Conservation (phyloP, 2,329 filamentous ascomycete species). For the Graphium sp. region DNA sequence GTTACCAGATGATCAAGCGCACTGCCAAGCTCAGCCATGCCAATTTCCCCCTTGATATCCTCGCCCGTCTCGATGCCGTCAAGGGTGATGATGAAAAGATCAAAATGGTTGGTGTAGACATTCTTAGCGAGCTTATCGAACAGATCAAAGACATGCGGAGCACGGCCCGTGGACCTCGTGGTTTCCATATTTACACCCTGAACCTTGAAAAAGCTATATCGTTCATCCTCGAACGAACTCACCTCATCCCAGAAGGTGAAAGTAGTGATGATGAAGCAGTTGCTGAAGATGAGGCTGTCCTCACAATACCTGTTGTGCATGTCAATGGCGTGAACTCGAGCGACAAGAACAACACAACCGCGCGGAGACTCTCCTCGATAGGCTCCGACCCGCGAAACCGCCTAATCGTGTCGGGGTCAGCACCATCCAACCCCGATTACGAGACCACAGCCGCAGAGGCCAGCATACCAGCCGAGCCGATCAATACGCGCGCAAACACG, state of each 20-base stretch:
- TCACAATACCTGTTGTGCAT: slow-evolving; percentile 13
- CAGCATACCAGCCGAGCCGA: slow-evolving; percentile 52
- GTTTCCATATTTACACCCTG: slow-evolving; percentile 95
- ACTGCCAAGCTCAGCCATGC: slow-evolving; percentile 93
- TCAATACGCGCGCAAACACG: slow-evolving; percentile 69
- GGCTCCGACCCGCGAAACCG: slow-evolving; percentile 78
- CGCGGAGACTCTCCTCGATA: slow-evolving; percentile 57
- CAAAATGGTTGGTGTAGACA: slow-evolving; percentile 64
- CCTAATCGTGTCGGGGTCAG: slow-evolving; percentile 57
- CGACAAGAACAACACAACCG: slow-evolving; percentile 17
- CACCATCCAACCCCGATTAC: slow-evolving; percentile 41
- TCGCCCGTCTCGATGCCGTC: slow-evolving; percentile 53
- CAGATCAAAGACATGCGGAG: slow-evolving; percentile 49
- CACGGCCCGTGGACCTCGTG: slow-evolving; percentile 43
- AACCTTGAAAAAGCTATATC: slow-evolving; percentile 94
- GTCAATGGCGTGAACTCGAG: slow-evolving; percentile 29
- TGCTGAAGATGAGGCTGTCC: slow-evolving; percentile 18
- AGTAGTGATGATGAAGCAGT: slow-evolving; percentile 35
- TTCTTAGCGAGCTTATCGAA: slow-evolving; percentile 70
- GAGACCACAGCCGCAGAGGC: slow-evolving; percentile 66
- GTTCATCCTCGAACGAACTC: slow-evolving; percentile 72
- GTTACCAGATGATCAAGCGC: slow-evolving; percentile 85
- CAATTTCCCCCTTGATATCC: slow-evolving; percentile 53
- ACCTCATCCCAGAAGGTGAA: slow-evolving; percentile 57
- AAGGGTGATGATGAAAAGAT: slow-evolving; percentile 69